Base-by-base conservation (phyloP, 73 alveolate species). In the Paramecium octaurelia region DNA sequence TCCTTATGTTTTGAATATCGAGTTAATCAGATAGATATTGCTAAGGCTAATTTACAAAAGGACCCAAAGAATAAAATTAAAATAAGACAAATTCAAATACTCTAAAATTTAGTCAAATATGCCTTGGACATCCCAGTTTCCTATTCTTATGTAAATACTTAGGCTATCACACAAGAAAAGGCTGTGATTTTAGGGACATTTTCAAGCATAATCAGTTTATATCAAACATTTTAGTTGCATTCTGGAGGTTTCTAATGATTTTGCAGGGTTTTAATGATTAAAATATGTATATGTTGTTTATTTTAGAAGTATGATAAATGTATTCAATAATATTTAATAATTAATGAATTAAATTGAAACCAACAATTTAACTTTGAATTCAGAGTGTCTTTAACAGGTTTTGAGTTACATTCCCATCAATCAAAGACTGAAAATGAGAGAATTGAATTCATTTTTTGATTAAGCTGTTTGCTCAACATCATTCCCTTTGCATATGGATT, bases 121-220 rank as follows among this genome's bases (percentile, higher is more conserved):
- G 40, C 24, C 1, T 77, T 77, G 18, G 90, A 77, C 20, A 38
- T 77, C 23, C 71, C 71, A 16, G 90, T 77, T 14, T 77, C 90
- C 8, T 42, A 42, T 38, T 38, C 90, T n/a, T 77, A 42, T 18
- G 70, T 77, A 14, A 42, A 77, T 77, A 27, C 40, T 14, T 3
- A 35, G 14, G 34, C 57, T 16, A 77, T 77, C 20, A 42, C 40
- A 14, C 23, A 38, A 77, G 90, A 77, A 77, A 38, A 7, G 16
- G 48, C 70, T 5, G 90, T 77, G 9, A 77, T 77, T 38, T 20
- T 77, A 9, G 90, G 90, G 20, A 42, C 44, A n/a, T 18, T 35
- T 77, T 77, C 90, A 44, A 77, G 90, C 40, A 42, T 77, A 18
- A 77, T 77, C 8, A 44, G 90, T 42, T 10, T 77, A 77, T 77